A percentile compares a stretch with the other conserved stretches of the same genome.
Evolutionary conservation across 2,329 filamentous ascomycete species (phyloP).

Genomic region (Fusarium pseudograminearum): DNA sequence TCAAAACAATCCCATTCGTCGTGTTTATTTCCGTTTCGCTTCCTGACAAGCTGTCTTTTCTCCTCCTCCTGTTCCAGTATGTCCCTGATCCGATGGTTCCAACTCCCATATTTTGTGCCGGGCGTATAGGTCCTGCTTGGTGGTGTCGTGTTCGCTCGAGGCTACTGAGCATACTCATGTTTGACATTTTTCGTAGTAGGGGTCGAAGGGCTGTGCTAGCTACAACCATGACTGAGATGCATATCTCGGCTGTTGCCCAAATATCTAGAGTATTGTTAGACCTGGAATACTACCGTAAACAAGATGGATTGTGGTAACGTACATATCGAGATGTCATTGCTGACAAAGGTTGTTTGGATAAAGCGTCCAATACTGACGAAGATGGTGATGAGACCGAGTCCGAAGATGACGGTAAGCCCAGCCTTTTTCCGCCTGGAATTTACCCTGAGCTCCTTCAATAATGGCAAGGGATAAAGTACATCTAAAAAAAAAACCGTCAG

Average conservation of each 20-base stretch:
- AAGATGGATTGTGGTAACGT: fast-evolving
- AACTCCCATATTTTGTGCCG: not conserved
- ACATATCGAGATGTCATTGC: conserved; percentile 15
- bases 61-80: conserved; percentile 1
- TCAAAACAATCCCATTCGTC: not conserved
- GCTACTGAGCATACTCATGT: not conserved
- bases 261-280: conserved; percentile 1
- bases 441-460: not conserved
- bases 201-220: conserved; percentile 7
- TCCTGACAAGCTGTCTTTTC: not conserved
- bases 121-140: not conserved
- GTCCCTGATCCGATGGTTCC: not conserved
- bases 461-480: not conserved
- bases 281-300: fast-evolving
- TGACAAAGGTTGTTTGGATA: conserved; percentile 6
- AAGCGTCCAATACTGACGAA: conserved; percentile 16
- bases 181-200: conserved; percentile 1
- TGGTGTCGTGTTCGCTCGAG: not conserved
- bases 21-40: conserved; percentile 5
- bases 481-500: not conserved
- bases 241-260: conserved; percentile 19
- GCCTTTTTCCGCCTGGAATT: not conserved
- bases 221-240: conserved; percentile 17
- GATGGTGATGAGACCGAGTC: conserved; percentile 3
- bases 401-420: conserved; percentile 4